Evolutionary conservation across 306 rosid species (phyloP), one percentile per base, ranked within the genome.

Genomic region (Prinsepia uniflora): DNA sequence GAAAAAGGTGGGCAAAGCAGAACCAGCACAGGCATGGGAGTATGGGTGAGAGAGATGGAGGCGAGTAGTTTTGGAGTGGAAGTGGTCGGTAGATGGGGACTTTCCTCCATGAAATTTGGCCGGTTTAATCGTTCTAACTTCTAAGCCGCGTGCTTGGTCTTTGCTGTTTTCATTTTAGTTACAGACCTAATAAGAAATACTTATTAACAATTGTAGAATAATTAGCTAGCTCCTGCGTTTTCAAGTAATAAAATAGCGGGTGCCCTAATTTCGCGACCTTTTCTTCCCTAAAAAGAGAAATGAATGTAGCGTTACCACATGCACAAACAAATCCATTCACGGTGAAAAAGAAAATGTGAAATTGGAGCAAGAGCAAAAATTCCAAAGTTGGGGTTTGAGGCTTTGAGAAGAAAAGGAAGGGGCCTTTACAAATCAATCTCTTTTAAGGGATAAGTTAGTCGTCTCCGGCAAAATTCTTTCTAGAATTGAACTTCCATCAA

Each of bases 81-180:
- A 44, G 68, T 14, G 70, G 66, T 70, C 56, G 56, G 74, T 24
- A 55, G 17, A 58, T 3, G 44, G 10, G 70, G 72, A 55, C 61
- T 76, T 59, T 57, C 87, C 75, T 84, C 94, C 97, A 92, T 87
- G 85, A 78, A 80, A 62, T 24, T 44, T 87, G 90, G 81, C 90
- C 64, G 56, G 56, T 75, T 76, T 71, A 86, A 83, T 83, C 96
- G 87, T 80, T 89, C 83, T 54, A 67, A 68, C 19, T 80, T 89
- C 83, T 54, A 67, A 68, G 24, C 53, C 65, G 81, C 77, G 79
- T 68, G 72, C 6, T 2, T 2, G 15, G 55, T 7, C 61, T 44
- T 46, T 48, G 66, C 58, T 3, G 4, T 30, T 30, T 30, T 30
- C 4, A 30, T 30, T 30, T 30, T 30, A 1, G 4, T 30, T 30